Base-by-base conservation (phyloP, 805 yeast genomes). In the Maudiozyma bulderi region DNA sequence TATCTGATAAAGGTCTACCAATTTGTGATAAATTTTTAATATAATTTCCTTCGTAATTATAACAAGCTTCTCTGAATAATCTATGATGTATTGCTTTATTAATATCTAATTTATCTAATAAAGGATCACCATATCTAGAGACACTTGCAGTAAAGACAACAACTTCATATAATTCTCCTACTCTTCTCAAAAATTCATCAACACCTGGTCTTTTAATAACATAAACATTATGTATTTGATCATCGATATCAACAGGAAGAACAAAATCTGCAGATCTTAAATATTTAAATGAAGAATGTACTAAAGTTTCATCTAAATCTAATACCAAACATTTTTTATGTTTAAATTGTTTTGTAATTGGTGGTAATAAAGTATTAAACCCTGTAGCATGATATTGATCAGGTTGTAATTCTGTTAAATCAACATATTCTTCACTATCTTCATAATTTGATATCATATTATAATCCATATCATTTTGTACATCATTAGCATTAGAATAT, bases 131-230 rank as follows among this genome's bases (percentile, higher is more conserved):
- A 63, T 93, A 93, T 62, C 95, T 80, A 54, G 93, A 78, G 10
- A 93, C 98, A 42, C 95, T 84, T 0, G 99, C 99, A 0, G 99
- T 93, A 68, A 93, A 93, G 4, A 93, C 95, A 28, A 93, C 98
- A 50, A 93, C 95, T 68, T 93, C 99, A 64, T 76, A 93, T 59
- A 90, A 66, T 63, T 86, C 75, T 30, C 97, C 95, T 44, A 91
- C 95, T 54, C 78, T 75, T 57, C 71, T 72, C 72, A 93, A 73
- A 61, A 93, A 93, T 62, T 87, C 95, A 68, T 93, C 99, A 46
- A 95, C 98, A 1, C 99, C 99, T 1, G 99, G 99, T 59, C 99
- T 78, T 64, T 93, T 93, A 49, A 90, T 89, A 28, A 93, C 99
- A 64, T 89, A 93, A 42, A 93, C 99, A 60, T 87, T 91, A 66